Base-by-base conservation (phyloP, 2,329 filamentous ascomycete species). In the Fusarium nodosum region DNA sequence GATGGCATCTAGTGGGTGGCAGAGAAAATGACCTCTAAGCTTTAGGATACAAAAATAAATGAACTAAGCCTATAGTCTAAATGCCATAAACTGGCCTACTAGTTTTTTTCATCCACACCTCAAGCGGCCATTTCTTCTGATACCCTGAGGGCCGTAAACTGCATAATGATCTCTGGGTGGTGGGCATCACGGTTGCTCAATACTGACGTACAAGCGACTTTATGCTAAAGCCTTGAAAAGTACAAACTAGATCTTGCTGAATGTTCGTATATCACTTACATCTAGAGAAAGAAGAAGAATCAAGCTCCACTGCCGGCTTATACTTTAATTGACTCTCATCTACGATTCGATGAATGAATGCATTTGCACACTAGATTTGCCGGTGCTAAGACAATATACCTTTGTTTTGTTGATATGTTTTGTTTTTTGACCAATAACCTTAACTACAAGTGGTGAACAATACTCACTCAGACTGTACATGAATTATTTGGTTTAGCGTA, bases 401-500 rank as follows among this genome's bases (percentile, higher is more conserved):
- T 5, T 12, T 36, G 13, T 38, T 18, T n/a, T 12, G 24, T 36
- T 20, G 16, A n/a, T 36, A 26, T 22, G 22, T 15, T 26, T 28
- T 38, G 16, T 28, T 38, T 28, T 26, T 36, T 5, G 13, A n/a
- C 47, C 13, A 51, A 26, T 22, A 36, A 26, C 12, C 12, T 51
- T 26, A 12, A 36, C 18, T 18, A 18, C 7, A 24, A 31, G 46
- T 36, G 20, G 31, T 50, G 28, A 36, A 36, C 8, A 31, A 28
- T 8, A 51, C 18, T 51, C 12, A 26, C 33, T 16, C n/a, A 28
- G 13, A 28, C 39, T 24, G 24, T 18, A 20, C 18, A 38, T 38
- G 24, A 51, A 51, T 30, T 34, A 51, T 39, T 24, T 39, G 18
- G n/a, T 39, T 51, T 51, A 51, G 48, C 24, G 18, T n/a, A 11